These are phyloP conservation scores for Xylariaceae sp. DNA, from an alignment of 2,329 filamentous ascomycete genomes.

Conservation along the genomic window DNA sequence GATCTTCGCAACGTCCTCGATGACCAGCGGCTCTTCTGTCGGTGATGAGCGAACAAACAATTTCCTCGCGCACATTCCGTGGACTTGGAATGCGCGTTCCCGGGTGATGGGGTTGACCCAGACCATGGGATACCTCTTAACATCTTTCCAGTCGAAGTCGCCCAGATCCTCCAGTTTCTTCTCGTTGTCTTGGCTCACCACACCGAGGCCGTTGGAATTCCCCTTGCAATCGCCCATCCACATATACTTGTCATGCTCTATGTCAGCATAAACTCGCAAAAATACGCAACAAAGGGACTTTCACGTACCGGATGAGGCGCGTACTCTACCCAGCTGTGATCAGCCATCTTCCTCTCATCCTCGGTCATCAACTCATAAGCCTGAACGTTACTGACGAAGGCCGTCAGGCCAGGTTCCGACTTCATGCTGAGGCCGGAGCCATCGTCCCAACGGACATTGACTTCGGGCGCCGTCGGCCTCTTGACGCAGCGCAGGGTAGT, in stretches of 20 bases:
- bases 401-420: constrained; percentile 46
- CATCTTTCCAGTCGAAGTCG: constrained; percentile 38
- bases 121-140: constrained; percentile 50
- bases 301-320: constrained; percentile 41
- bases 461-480: constrained; percentile 39
- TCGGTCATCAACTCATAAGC: constrained; percentile 44
- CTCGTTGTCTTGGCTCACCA: constrained; percentile 44
- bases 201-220: constrained; percentile 44
- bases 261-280: constrained; percentile 1
- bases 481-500: constrained; percentile 45
- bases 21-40: constrained; percentile 38
- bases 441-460: constrained; percentile 47
- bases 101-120: constrained; percentile 48
- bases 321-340: constrained; percentile 51
- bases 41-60: constrained; percentile 42
- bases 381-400: constrained; percentile 48
- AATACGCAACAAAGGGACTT: neutral
- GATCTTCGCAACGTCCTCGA: constrained; percentile 44
- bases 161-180: constrained; percentile 41
- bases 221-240: constrained; percentile 47
- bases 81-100: constrained; percentile 48
- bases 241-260: constrained; percentile 35
- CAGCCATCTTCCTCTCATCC: constrained; percentile 45
- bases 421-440: constrained; percentile 46
- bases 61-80: constrained; percentile 43